Evolutionary conservation across 805 yeast genomes (phyloP).

Genomic region (Pichia rugopelliculosa): DNA sequence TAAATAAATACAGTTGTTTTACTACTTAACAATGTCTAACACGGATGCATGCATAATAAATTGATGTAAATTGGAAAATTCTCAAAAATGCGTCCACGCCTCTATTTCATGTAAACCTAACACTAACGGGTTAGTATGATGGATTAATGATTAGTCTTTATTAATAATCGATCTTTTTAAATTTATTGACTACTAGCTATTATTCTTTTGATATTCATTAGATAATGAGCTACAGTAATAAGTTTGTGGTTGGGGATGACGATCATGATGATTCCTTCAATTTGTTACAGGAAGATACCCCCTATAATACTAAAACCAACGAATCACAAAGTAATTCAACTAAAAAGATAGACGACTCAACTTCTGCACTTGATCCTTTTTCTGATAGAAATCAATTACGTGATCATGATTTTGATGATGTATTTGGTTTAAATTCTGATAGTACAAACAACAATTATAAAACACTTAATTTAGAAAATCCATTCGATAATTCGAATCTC

Average conservation of each 20-base stretch:
- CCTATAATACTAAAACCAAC: not conserved
- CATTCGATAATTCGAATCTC: conserved; percentile 3
- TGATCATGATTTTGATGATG: not conserved
- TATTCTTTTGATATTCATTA: not conserved
- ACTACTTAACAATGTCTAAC: not conserved
- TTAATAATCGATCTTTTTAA: not conserved
- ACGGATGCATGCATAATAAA: not conserved
- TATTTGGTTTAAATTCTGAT: not conserved
- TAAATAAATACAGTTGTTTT: not conserved
- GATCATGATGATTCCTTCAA: conserved; percentile 16
- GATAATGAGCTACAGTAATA: conserved; percentile 9
- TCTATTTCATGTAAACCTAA: not conserved
- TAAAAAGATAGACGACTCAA: not conserved
- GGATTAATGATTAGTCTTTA: not conserved
- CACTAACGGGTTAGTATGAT: not conserved
- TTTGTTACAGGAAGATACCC: conserved; percentile 14
- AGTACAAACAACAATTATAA: not conserved
- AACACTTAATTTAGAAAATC: conserved; percentile 2
- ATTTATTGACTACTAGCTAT: not conserved
- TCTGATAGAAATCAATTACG: conserved; percentile 8
- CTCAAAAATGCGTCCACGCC: not conserved
- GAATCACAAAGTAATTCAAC: not conserved
- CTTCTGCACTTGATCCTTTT: conserved; percentile 12
- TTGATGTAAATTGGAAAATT: not conserved
- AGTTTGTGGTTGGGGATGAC: conserved; percentile 13